These are phyloP conservation scores for Lactarius akahatsu DNA, from an alignment of 768 basidiomycete species.

Conservation along the genomic window DNA sequence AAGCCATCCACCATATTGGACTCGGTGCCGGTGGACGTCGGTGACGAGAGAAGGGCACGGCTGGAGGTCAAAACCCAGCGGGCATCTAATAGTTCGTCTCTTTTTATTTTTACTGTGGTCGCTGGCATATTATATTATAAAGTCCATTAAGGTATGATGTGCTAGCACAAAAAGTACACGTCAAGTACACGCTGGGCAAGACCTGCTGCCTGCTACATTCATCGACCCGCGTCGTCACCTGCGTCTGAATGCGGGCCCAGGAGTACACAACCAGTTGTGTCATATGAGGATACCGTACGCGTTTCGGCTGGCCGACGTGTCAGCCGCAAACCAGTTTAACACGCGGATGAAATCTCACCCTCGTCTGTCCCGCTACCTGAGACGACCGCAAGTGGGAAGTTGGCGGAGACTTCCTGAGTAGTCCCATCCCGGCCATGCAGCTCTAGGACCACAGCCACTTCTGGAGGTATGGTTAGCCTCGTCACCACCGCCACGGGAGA, in stretches of 20 bases:
- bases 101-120: background rate
- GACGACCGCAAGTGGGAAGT: background rate
- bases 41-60: background rate
- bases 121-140: background rate
- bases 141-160: background rate
- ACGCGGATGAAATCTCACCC: background rate
- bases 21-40: background rate
- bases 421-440: conserved; percentile 4
- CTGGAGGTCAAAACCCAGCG: background rate
- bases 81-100: background rate
- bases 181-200: background rate
- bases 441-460: background rate
- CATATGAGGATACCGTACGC: background rate
- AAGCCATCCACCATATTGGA: background rate
- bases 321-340: background rate
- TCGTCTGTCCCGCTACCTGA: background rate
- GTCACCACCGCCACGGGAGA: background rate
- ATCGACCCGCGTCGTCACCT: background rate
- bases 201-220: background rate
- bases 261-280: background rate
- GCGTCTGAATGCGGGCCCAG: background rate
- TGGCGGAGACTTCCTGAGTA: background rate
- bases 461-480: background rate
- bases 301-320: background rate
- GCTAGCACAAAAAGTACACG: background rate